Conservation (phyloP, 2,329 filamentous ascomycete species). For the Cladosporium cucumerinum region DNA sequence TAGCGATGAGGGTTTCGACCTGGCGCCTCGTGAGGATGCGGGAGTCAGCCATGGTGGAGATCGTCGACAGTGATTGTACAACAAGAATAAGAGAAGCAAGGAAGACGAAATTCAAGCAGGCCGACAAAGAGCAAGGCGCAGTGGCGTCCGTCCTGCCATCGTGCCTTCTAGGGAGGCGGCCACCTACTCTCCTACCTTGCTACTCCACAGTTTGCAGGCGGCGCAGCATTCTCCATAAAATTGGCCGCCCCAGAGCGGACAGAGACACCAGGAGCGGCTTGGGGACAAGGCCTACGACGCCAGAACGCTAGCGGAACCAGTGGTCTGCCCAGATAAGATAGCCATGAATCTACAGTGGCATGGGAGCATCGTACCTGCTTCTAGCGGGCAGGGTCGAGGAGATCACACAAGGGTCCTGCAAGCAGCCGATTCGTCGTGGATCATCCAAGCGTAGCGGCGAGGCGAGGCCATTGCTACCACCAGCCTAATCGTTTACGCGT, state of each 20-base stretch:
- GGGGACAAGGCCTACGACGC: constrained; percentile 1
- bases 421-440: background rate
- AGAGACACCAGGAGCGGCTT: constrained; percentile 2
- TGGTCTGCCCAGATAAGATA: constrained; percentile 1
- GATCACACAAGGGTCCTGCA: background rate
- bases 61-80: background rate
- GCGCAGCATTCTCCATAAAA: constrained; percentile 13
- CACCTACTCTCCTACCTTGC: constrained; percentile 3
- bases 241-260: background rate
- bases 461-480: background rate
- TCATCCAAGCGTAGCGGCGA: background rate
- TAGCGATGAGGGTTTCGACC: constrained; percentile 52
- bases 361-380: constrained; percentile 3
- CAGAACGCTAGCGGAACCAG: constrained; percentile 1
- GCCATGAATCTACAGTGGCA: constrained; percentile 1
- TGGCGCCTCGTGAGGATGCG: constrained; percentile 24
- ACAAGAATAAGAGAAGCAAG: background rate
- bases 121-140: background rate
- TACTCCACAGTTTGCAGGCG: constrained; percentile 11
- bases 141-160: background rate
- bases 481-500: background rate
- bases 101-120: background rate
- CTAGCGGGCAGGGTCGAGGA: background rate
- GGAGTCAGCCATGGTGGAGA: constrained; percentile 24
- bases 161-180: background rate